A percentile compares a stretch with the other conserved stretches of the same genome.
Evolutionary conservation across 495 filamentous ascomycete species (phyloP).

Genomic region (Lichenothelia convexa): DNA sequence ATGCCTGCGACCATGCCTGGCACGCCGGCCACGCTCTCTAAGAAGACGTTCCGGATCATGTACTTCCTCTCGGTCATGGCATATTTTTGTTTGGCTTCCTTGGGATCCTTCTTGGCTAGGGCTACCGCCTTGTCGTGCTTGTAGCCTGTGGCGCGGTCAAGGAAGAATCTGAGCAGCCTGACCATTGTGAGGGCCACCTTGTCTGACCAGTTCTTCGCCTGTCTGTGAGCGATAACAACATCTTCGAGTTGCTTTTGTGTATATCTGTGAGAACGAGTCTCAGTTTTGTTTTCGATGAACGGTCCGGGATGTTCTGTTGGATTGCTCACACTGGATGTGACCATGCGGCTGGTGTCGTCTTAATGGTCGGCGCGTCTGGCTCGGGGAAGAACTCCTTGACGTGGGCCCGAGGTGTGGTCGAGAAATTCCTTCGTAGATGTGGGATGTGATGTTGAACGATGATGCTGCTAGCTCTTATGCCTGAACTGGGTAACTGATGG

Average conservation of each 20-base stretch:
- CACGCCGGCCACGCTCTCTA: constrained; percentile 86
- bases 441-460: constrained; percentile 7
- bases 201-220: constrained; percentile 49
- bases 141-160: constrained; percentile 56
- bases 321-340: constrained; percentile 42
- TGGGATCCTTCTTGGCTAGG: constrained; percentile 23
- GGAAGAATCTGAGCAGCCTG: constrained; percentile 43
- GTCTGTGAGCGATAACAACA: constrained; percentile 48
- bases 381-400: constrained; percentile 25
- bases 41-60: constrained; percentile 73
- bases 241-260: constrained; percentile 42
- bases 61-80: constrained; percentile 59
- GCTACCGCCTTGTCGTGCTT: constrained; percentile 38
- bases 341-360: constrained; percentile 38
- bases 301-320: constrained; percentile 10
- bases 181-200: constrained; percentile 43
- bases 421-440: constrained; percentile 11
- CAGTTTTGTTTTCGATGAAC: not conserved
- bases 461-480: constrained; percentile 10
- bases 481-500: not conserved
- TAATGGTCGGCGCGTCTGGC: constrained; percentile 15
- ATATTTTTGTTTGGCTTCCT: constrained; percentile 25
- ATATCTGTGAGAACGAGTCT: constrained; percentile 26
- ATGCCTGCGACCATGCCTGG: constrained; percentile 96
- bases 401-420: constrained; percentile 5